Evolutionary conservation across 2,329 filamentous ascomycete species (phyloP).

Genomic region (Sodiomyces alkalinus): DNA sequence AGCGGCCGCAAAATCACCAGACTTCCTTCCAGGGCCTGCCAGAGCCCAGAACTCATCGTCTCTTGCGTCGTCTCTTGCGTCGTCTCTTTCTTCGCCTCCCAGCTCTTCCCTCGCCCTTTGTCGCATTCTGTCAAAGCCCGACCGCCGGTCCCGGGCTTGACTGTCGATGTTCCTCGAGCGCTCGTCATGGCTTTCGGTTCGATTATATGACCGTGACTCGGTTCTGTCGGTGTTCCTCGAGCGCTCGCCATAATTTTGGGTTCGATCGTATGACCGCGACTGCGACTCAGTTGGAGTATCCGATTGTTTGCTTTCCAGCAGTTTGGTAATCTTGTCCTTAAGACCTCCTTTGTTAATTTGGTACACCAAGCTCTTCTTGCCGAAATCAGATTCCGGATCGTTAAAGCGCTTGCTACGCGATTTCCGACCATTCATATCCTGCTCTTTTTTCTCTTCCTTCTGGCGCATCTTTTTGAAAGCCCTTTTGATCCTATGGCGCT

Average conservation of each 20-base stretch:
- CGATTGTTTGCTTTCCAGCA: slow-evolving; percentile 6
- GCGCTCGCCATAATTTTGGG: no score
- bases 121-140: no score
- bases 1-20: slow-evolving; percentile 8
- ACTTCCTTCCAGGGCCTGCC: not conserved
- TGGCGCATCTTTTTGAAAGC: slow-evolving; percentile 28
- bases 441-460: slow-evolving; percentile 16
- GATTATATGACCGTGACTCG: no score
- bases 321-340: slow-evolving; percentile 13
- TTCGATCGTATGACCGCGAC: no score
- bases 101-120: not conserved
- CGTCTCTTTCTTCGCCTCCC: not conserved
- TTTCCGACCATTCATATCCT: slow-evolving; percentile 19
- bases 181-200: no score
- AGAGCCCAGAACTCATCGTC: not conserved
- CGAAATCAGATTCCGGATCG: slow-evolving; percentile 31
- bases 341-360: slow-evolving; percentile 31
- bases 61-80: no score
- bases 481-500: slow-evolving; percentile 32
- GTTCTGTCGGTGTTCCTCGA: no score
- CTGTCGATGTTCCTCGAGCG: no score
- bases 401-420: slow-evolving; percentile 36
- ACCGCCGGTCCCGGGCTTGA: no score
- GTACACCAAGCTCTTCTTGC: slow-evolving; percentile 41
- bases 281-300: no score